A percentile compares a stretch with the other conserved stretches of the same genome.
Conservation (phyloP, 108 stramenopile genomes). For the Cyclostephanos tholiformis region DNA sequence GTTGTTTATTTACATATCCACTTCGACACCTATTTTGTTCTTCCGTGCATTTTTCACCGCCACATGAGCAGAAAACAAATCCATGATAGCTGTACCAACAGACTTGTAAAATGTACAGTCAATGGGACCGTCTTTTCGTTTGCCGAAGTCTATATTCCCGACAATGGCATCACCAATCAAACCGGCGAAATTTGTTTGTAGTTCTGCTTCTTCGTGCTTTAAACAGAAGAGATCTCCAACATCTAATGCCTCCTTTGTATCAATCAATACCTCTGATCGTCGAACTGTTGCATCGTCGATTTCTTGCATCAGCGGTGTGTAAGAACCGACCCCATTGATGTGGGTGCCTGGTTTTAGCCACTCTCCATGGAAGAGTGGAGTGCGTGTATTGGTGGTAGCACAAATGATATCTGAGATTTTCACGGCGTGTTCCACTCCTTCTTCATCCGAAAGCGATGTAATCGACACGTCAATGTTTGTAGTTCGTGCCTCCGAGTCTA, state of each 20-base stretch:
- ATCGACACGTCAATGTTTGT: constrained; percentile 32
- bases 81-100: constrained; percentile 80
- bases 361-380: constrained; percentile 59
- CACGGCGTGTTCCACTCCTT: constrained; percentile 42
- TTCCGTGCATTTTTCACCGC: constrained; percentile 23
- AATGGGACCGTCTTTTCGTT: constrained; percentile 21
- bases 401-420: constrained; percentile 66
- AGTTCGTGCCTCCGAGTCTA: constrained; percentile 9
- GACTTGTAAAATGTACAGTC: constrained; percentile 80
- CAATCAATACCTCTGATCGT: constrained; percentile 59
- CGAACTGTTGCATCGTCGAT: constrained; percentile 46
- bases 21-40: constrained; percentile 26
- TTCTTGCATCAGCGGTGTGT: constrained; percentile 75
- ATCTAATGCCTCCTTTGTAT: constrained; percentile 69
- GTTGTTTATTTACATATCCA: constrained; percentile 30
- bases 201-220: constrained; percentile 36
- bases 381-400: constrained; percentile 68
- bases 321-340: constrained; percentile 77
- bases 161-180: constrained; percentile 63
- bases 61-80: constrained; percentile 70
- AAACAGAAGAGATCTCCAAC: constrained; percentile 72
- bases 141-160: constrained; percentile 26
- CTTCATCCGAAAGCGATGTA: constrained; percentile 43
- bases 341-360: constrained; percentile 61
- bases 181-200: constrained; percentile 44